Evolutionary conservation across 73 alveolate species (phyloP).

Genomic region (Paramecium sonneborni): DNA sequence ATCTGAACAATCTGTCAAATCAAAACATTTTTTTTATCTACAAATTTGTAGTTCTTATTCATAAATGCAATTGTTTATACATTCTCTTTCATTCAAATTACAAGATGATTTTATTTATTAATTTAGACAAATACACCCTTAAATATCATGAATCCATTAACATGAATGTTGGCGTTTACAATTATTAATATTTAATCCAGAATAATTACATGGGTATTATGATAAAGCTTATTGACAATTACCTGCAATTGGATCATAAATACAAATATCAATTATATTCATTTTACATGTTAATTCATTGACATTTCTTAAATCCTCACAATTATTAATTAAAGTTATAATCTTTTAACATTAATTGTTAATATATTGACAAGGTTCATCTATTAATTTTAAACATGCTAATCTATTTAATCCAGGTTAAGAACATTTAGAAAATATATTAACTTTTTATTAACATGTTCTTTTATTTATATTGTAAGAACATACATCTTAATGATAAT

Average conservation of each 20-base stretch:
- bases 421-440: background rate
- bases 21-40: background rate
- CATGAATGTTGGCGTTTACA: background rate
- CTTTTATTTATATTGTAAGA: background rate
- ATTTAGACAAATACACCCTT: background rate
- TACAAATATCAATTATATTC: background rate
- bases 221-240: background rate
- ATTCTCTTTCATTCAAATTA: background rate
- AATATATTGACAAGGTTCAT: conserved; percentile 11
- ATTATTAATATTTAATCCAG: background rate
- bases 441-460: background rate
- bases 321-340: background rate
- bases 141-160: background rate
- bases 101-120: background rate
- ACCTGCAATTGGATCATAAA: background rate
- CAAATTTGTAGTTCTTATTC: background rate
- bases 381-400: background rate
- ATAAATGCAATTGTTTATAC: background rate
- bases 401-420: conserved; percentile 9
- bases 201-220: background rate
- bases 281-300: conserved; percentile 20
- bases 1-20: background rate
- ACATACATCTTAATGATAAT: background rate
- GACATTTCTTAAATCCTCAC: background rate
- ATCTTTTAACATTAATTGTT: background rate